Evolutionary conservation across 2,329 filamentous ascomycete genomes (phyloP), one percentile per base, ranked within the genome.

Genomic region (Exutisphaerella laricina): DNA sequence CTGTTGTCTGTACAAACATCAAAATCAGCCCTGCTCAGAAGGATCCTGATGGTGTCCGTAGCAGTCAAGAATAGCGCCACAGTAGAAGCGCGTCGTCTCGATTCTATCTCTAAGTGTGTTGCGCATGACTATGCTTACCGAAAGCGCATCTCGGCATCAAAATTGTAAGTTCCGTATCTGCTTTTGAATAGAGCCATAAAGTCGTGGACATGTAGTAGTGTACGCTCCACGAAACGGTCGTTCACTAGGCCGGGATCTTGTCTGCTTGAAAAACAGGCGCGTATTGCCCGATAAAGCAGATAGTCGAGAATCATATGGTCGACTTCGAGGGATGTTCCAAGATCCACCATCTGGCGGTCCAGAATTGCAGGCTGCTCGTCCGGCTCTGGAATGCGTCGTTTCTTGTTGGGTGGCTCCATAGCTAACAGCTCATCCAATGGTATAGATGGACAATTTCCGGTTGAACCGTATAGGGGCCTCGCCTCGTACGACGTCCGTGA

Each of bases 291-390:
- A 61, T 69, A 72, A 29, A 72, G 54, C 3, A 78, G 58, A 50
- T 77, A 79, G 54, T 80, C 77, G n/a, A 78, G 61, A 31, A 78
- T 76, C 57, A 76, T 69, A 25, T 70, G 55, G 49, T 80, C 72
- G 10, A 77, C 70, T 13, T 77, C 72, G 16, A 68, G 55, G 29
- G 69, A 66, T 4, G 55, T 58, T 16, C 62, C 58, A 3, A 58
- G 41, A 40, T 67, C 56, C 4, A 56, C 59, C 35, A 43, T 49
- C 34, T 52, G 48, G 13, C 49, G 36, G 12, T 39, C 45, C 21
- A 39, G 33, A 8, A 53, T 48, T 7, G 48, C 32, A 6, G 43
- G 41, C 21, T 45, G 32, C 18, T 29, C 35, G 30, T 43, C 26
- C 10, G 23, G 16, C 21, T 26, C 6, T 12, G 42, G 47, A 17